These are phyloP conservation scores for Paraphoma chrysanthemicola DNA, from an alignment of 2,329 filamentous ascomycete genomes.

Conservation along the genomic window DNA sequence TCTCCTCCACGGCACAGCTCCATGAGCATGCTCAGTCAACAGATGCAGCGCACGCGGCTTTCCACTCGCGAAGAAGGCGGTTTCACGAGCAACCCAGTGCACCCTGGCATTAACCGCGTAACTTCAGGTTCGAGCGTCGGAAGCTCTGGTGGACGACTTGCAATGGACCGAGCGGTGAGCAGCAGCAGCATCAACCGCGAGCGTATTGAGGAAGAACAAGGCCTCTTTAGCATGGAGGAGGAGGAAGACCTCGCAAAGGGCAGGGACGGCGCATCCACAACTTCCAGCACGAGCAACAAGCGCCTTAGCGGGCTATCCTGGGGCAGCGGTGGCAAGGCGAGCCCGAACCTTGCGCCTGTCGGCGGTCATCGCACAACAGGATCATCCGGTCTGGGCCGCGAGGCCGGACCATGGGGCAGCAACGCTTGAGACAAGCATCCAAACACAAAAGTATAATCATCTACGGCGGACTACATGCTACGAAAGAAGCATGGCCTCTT, in stretches of 20 bases:
- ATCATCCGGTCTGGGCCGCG: constrained; percentile 28
- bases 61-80: constrained; percentile 40
- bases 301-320: constrained; percentile 45
- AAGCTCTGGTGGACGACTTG: constrained; percentile 38
- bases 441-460: not conserved
- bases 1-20: constrained; percentile 64
- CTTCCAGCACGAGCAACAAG: constrained; percentile 45
- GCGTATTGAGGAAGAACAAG: constrained; percentile 52
- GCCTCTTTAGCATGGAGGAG: constrained; percentile 53
- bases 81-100: constrained; percentile 45
- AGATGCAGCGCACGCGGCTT: constrained; percentile 56
- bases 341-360: constrained; percentile 43
- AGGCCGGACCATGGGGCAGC: constrained; percentile 26
- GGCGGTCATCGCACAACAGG: constrained; percentile 35
- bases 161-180: constrained; percentile 48
- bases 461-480: not conserved
- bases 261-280: constrained; percentile 43
- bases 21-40: constrained; percentile 68
- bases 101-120: constrained; percentile 72
- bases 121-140: constrained; percentile 42
- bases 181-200: constrained; percentile 50
- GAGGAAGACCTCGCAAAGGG: constrained; percentile 45
- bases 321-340: constrained; percentile 46
- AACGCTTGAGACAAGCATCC: constrained; percentile 15
- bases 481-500: not conserved